Percentiles rank a stretch among this genome's conserved stretches.
Conservation (phyloP, 2,329 filamentous ascomycete species). For the Epichloe gansuensis region DNA sequence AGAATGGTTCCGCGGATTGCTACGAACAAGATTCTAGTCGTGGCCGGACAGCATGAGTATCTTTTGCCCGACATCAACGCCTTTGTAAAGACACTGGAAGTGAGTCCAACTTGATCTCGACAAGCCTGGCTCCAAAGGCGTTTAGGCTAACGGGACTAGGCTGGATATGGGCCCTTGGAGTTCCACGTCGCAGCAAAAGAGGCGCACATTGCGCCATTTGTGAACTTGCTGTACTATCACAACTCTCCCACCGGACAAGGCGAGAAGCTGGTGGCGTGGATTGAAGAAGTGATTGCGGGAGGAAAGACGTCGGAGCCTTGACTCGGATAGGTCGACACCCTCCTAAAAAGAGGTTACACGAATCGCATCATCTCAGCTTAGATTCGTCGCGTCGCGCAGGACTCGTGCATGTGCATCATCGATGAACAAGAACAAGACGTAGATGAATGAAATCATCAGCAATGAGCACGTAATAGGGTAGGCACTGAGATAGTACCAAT, state of each 20-base stretch:
- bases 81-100: conserved; percentile 10
- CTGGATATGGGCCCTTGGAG: conserved; percentile 8
- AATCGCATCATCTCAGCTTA: too few species aligned
- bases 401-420: too few species aligned
- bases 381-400: too few species aligned
- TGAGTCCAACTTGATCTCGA: not conserved
- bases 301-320: not conserved
- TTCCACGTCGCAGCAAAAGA: conserved; percentile 9
- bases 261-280: conserved; percentile 11
- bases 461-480: too few species aligned
- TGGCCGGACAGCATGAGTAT: conserved; percentile 10
- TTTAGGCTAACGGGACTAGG: not conserved
- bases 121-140: too few species aligned
- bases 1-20: conserved; percentile 10
- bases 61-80: conserved; percentile 8
- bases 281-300: conserved; percentile 4
- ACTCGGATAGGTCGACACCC: too few species aligned
- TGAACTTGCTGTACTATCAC: conserved; percentile 8
- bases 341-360: too few species aligned
- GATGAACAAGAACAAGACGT: too few species aligned
- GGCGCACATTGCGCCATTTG: conserved; percentile 11
- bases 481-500: too few species aligned
- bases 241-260: conserved; percentile 10
- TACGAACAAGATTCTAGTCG: conserved; percentile 7
- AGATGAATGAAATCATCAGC: too few species aligned